Conservation (phyloP, 192 early-diverging fungal genomes). For the Entomortierella parvispora region DNA sequence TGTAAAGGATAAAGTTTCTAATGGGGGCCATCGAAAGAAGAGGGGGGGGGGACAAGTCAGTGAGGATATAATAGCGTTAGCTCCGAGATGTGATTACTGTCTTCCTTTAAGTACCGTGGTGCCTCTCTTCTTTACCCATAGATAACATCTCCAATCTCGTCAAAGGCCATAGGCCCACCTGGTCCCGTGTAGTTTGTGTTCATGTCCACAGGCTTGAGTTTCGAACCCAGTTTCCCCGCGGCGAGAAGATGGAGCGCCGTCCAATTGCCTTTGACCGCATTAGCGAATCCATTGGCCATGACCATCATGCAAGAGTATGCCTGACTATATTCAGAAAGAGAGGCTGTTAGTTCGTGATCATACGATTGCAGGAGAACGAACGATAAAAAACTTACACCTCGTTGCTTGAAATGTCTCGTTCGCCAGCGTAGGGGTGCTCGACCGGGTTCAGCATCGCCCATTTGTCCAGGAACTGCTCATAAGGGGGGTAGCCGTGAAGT, state of each 20-base stretch:
- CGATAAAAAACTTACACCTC: slow-evolving; percentile 50
- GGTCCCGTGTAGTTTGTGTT: slow-evolving; percentile 60
- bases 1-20: slow-evolving; percentile 55
- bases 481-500: slow-evolving; percentile 57
- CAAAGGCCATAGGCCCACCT: slow-evolving; percentile 48
- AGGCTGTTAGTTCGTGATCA: background rate
- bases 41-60: background rate
- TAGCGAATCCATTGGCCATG: slow-evolving; percentile 58
- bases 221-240: slow-evolving; percentile 25
- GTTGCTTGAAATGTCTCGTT: slow-evolving; percentile 56
- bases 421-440: slow-evolving; percentile 57
- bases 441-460: slow-evolving; percentile 52
- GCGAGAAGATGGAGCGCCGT: slow-evolving; percentile 32
- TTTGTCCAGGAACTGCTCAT: slow-evolving; percentile 56
- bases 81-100: background rate
- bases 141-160: slow-evolving; percentile 31
- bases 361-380: background rate
- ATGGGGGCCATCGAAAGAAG: slow-evolving; percentile 3
- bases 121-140: slow-evolving; percentile 31
- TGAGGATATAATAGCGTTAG: background rate
- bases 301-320: slow-evolving; percentile 67
- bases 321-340: slow-evolving; percentile 29
- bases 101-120: no score
- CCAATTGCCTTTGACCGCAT: slow-evolving; percentile 36
- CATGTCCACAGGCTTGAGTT: slow-evolving; percentile 46